Evolutionary conservation across 2,329 filamentous ascomycete species (phyloP).

Genomic region (Neonectria ditissima): DNA sequence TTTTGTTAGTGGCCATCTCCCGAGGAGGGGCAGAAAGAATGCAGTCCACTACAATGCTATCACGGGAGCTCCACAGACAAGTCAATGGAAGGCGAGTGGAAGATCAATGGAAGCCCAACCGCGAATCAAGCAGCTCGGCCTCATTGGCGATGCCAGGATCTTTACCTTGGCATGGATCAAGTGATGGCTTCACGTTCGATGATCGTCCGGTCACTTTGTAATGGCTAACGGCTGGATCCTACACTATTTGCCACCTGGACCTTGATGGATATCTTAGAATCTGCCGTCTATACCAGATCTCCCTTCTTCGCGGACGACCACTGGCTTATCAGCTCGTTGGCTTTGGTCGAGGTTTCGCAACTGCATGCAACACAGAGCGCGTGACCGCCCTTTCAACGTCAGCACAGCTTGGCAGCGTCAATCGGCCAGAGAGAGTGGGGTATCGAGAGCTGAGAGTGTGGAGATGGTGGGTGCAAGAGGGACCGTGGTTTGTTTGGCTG

Average conservation of each 20-base stretch:
- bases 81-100: neutral
- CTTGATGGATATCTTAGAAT: neutral
- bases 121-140: neutral
- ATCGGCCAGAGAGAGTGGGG: slow-evolving; percentile 10
- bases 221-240: neutral
- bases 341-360: slow-evolving; percentile 1
- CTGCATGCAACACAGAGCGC: neutral
- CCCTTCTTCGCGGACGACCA: neutral
- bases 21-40: no score
- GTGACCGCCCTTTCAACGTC: slow-evolving; percentile 12
- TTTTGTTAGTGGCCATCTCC: neutral
- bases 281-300: neutral
- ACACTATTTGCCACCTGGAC: neutral
- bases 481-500: no score
- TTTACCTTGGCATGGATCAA: neutral
- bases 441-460: neutral
- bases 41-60: neutral
- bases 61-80: neutral
- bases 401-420: slow-evolving; percentile 12
- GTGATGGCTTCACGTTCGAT: neutral
- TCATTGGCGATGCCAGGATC: neutral
- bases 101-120: neutral
- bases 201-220: neutral
- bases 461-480: neutral
- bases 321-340: neutral